These are phyloP conservation scores for Viscum album DNA, from an alignment of 177 flowering plant genomes.

Conservation along the genomic window DNA sequence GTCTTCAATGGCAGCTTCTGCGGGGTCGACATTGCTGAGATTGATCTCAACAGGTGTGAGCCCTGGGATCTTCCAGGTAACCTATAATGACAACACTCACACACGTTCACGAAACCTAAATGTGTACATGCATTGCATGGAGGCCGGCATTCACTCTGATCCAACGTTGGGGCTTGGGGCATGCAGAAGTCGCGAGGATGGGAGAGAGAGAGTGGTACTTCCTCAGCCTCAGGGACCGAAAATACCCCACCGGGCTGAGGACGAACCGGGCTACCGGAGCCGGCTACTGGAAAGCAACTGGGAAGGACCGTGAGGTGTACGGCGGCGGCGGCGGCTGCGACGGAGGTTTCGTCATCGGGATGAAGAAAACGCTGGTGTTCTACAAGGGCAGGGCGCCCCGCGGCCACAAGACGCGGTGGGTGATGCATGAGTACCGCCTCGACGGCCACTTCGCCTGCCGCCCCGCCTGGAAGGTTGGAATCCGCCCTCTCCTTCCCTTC, in stretches of 20 bases:
- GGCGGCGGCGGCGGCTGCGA: constrained; percentile 31
- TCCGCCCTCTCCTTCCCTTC: too few species aligned
- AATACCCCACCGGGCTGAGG: constrained; percentile 78
- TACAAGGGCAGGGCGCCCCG: constrained; percentile 85
- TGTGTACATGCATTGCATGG: too few species aligned
- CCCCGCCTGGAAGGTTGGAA: constrained; percentile 44
- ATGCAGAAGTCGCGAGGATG: constrained; percentile 67
- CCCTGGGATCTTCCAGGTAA: constrained; percentile 96
- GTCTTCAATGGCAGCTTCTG: constrained; percentile 46
- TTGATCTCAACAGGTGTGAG: constrained; percentile 74
- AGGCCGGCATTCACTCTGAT: too few species aligned
- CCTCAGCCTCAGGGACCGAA: constrained; percentile 73
- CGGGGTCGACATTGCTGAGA: constrained; percentile 58
- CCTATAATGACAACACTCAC: too few species aligned
- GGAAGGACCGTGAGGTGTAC: constrained; percentile 65
- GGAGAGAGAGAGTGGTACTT: constrained; percentile 93
- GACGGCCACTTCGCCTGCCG: constrained; percentile 64
- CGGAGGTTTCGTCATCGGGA: constrained; percentile 52
- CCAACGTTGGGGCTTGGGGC: too few species aligned
- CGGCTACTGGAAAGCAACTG: constrained; percentile 92
- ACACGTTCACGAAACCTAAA: too few species aligned
- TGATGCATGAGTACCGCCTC: constrained; percentile 91
- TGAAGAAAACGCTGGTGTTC: constrained; percentile 92
- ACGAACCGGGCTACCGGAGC: constrained; percentile 86
- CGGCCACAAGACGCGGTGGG: constrained; percentile 82